Conservation (phyloP, 2,329 filamentous ascomycete species). For the Aschersonia sp. region DNA sequence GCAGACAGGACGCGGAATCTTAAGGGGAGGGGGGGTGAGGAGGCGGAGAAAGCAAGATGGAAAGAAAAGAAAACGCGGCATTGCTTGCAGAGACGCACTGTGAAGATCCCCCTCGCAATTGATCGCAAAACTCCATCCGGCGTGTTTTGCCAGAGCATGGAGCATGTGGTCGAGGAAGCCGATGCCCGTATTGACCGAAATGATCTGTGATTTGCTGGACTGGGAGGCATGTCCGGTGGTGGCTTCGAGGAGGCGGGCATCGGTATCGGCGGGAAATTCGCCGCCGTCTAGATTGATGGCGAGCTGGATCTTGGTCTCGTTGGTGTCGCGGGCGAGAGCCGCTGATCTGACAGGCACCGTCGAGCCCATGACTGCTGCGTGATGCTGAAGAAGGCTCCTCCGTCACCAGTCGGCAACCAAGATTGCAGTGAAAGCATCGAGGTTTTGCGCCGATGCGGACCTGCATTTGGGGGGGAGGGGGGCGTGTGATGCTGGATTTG, state of each 20-base stretch:
- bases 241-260: slow-evolving; percentile 34
- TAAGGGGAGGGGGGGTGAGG: too few species aligned
- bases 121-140: slow-evolving; percentile 80
- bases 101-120: slow-evolving; percentile 79
- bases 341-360: slow-evolving; percentile 44
- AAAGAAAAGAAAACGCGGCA: neutral
- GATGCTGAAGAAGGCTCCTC: neutral
- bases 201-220: slow-evolving; percentile 68
- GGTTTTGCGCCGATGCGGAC: too few species aligned
- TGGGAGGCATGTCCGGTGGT: slow-evolving; percentile 66
- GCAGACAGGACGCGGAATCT: neutral
- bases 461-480: too few species aligned
- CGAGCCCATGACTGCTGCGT: slow-evolving; percentile 10
- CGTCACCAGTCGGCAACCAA: too few species aligned
- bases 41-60: too few species aligned
- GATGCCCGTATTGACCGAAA: slow-evolving; percentile 82
- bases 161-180: slow-evolving; percentile 99
- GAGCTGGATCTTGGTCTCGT: slow-evolving; percentile 94
- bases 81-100: slow-evolving; percentile 43
- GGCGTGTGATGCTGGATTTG: too few species aligned
- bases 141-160: slow-evolving; percentile 89
- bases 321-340: slow-evolving; percentile 75
- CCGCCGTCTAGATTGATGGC: slow-evolving; percentile 90
- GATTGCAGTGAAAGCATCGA: too few species aligned
- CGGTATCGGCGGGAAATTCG: slow-evolving; percentile 50